phyloP scores from a whole-genome alignment of 129 eudicot species.

The Daucus carota region DNA sequence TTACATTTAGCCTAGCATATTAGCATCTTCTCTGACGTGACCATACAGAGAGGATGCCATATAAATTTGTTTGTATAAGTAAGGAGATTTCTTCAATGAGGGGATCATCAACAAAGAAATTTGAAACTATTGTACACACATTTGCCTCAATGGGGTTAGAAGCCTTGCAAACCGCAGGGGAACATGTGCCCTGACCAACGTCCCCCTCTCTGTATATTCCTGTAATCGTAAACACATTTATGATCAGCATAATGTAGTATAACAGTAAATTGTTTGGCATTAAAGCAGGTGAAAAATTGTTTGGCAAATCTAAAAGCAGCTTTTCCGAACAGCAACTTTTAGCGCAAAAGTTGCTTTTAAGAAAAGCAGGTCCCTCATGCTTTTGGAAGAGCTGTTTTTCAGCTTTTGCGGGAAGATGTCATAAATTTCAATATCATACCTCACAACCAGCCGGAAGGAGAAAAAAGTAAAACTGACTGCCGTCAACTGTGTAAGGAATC shows the following conservation, averaged over 20 bases:
- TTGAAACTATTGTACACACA: constrained; percentile 26
- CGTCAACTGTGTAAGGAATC: background rate
- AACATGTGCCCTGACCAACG: constrained; percentile 74
- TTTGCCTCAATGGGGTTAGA: constrained; percentile 89
- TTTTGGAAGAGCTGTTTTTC: too few relatives aligned
- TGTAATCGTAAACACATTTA: constrained; percentile 9
- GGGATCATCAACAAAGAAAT: constrained; percentile 4
- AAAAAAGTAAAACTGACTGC: background rate
- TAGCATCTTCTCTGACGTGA: background rate
- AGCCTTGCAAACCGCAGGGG: constrained; percentile 90
- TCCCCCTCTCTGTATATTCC: constrained; percentile 89
- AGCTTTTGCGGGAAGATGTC: too few relatives aligned
- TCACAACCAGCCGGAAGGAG: background rate
- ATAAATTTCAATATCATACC: too few relatives aligned
- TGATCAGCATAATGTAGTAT: background rate
- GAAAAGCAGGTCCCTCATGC: too few relatives aligned
- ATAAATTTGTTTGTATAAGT: background rate
- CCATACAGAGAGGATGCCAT: background rate
- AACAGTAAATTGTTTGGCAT: background rate
- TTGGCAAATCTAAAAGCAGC: too few relatives aligned
- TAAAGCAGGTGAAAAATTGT: too few relatives aligned
- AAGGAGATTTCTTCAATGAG: background rate
- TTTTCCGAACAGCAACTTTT: too few relatives aligned
- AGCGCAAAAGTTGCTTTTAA: too few relatives aligned
- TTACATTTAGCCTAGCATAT: background rate